Evolutionary conservation across 345 rosid genomes (phyloP).

Genomic region (Theobroma cacao): DNA sequence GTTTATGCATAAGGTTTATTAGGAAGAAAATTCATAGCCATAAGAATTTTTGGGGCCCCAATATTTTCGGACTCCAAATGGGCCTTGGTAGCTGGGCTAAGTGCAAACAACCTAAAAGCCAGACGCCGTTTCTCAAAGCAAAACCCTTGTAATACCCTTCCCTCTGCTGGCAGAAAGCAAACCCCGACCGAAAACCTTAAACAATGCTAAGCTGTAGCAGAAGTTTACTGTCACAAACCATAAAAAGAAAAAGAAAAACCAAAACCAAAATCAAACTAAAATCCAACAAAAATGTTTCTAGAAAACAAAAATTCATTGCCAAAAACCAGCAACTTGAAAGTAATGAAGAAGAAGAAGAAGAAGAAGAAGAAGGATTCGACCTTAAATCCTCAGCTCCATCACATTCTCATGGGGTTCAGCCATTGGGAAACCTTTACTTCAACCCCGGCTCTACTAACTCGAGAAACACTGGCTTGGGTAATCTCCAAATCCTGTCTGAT

Average conservation of each 20-base stretch:
- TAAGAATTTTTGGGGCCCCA: background rate
- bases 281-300: slow-evolving; percentile 19
- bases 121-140: background rate
- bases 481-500: slow-evolving; percentile 61
- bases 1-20: too few relatives aligned
- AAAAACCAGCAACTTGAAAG: slow-evolving; percentile 22
- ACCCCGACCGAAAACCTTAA: background rate
- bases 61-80: background rate
- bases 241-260: slow-evolving; percentile 16
- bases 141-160: slow-evolving; percentile 11
- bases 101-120: background rate
- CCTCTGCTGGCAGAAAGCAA: background rate
- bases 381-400: slow-evolving; percentile 59
- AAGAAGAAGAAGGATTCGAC: slow-evolving; percentile 47
- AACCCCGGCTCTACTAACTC: slow-evolving; percentile 52
- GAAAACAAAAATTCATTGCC: slow-evolving; percentile 14
- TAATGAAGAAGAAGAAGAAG: slow-evolving; percentile 37
- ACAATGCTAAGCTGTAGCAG: slow-evolving; percentile 37
- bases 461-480: slow-evolving; percentile 81
- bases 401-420: slow-evolving; percentile 69
- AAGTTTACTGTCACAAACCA: slow-evolving; percentile 28
- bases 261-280: slow-evolving; percentile 21
- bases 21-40: background rate
- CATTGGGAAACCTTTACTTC: slow-evolving; percentile 79
- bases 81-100: background rate